phyloP scores from a whole-genome alignment of 495 filamentous ascomycete genomes.

The Zalerion maritima region DNA sequence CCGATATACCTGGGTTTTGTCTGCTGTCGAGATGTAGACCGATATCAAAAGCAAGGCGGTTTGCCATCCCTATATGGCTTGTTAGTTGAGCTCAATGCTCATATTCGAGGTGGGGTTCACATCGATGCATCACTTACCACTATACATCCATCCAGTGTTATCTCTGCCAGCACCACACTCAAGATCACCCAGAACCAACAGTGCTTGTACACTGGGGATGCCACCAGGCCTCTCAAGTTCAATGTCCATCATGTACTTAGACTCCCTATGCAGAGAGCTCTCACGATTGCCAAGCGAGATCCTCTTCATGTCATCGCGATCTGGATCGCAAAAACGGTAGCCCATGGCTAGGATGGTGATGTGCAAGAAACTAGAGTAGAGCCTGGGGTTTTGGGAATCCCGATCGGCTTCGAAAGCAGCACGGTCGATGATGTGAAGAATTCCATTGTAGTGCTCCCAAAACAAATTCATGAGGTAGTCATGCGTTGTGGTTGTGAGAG shows the following conservation, averaged over 20 bases:
- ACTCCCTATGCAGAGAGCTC: conserved; percentile 35
- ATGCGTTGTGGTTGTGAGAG: conserved; percentile 26
- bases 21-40: conserved; percentile 31
- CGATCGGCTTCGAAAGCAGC: conserved; percentile 34
- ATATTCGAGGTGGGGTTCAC: neutral
- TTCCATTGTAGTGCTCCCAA: conserved; percentile 34
- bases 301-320: conserved; percentile 31
- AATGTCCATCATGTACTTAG: conserved; percentile 35
- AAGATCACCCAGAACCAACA: conserved; percentile 36
- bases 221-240: conserved; percentile 37
- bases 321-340: conserved; percentile 32
- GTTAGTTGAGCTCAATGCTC: conserved; percentile 5
- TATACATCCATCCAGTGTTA: conserved; percentile 37
- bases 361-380: conserved; percentile 37
- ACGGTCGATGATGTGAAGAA: conserved; percentile 31
- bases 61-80: conserved; percentile 23
- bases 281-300: conserved; percentile 31
- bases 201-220: conserved; percentile 33
- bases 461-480: conserved; percentile 38
- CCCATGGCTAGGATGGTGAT: conserved; percentile 37
- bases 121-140: conserved; percentile 14
- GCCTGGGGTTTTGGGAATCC: conserved; percentile 24
- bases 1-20: conserved; percentile 18
- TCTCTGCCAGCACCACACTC: conserved; percentile 37
- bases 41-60: conserved; percentile 34